These are phyloP conservation scores for Dimargaris cristalligena DNA, from an alignment of 192 early-diverging fungal species.

Conservation along the genomic window DNA sequence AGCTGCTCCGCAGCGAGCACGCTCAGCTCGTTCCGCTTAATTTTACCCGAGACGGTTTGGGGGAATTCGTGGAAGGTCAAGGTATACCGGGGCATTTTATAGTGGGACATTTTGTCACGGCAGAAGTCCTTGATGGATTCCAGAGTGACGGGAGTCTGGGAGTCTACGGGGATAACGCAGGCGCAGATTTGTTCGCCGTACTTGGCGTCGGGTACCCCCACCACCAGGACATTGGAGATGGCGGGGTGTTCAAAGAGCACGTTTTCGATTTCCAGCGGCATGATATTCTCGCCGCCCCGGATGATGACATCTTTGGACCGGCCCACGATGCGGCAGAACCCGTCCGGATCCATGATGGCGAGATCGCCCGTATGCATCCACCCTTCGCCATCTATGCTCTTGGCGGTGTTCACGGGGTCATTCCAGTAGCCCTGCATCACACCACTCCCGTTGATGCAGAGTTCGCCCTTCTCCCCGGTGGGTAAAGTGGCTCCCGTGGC, in stretches of 20 bases:
- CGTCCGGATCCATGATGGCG: conserved; percentile 24
- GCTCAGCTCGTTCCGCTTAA: conserved; percentile 26
- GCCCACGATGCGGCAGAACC: conserved; percentile 29
- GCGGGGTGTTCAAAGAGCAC: conserved; percentile 21
- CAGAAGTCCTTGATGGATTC: conserved; percentile 24
- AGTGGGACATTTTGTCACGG: conserved; percentile 24
- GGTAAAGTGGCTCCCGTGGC: conserved; percentile 22
- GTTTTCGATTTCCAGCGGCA: conserved; percentile 31
- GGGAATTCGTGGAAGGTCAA: conserved; percentile 22
- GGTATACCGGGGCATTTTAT: conserved; percentile 26
- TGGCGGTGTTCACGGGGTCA: conserved; percentile 21
- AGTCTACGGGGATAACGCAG: conserved; percentile 20
- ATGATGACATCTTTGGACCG: conserved; percentile 33
- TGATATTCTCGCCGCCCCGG: conserved; percentile 34
- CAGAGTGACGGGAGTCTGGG: conserved; percentile 14
- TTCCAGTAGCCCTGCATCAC: conserved; percentile 33
- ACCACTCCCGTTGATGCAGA: conserved; percentile 23
- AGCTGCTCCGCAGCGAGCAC: conserved; percentile 9
- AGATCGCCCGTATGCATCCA: conserved; percentile 33
- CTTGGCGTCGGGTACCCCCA: conserved; percentile 25
- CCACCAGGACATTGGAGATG: conserved; percentile 26
- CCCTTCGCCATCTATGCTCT: conserved; percentile 20
- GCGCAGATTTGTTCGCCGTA: conserved; percentile 32
- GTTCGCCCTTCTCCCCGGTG: conserved; percentile 19
- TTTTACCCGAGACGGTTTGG: conserved; percentile 28